phyloP scores from a whole-genome alignment of 768 basidiomycete genomes.

The Ramaria sp. region DNA sequence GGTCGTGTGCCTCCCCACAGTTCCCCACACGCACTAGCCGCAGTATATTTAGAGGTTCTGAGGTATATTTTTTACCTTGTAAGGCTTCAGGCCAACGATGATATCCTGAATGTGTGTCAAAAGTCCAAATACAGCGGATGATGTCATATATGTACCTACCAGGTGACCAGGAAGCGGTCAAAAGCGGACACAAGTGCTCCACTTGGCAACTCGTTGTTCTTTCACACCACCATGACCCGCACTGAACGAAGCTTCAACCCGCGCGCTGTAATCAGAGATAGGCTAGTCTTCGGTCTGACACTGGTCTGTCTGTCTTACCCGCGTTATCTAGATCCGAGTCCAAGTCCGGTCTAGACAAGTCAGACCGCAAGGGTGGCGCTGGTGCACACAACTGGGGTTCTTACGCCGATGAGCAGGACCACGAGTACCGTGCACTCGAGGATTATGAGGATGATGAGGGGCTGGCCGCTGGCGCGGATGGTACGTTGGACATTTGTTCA shows the following conservation, averaged over 20 bases:
- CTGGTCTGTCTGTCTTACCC: background rate
- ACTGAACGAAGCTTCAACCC: constrained; percentile 65
- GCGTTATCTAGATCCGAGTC: constrained; percentile 52
- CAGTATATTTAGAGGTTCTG: background rate
- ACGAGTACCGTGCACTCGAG: constrained; percentile 44
- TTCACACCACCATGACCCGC: constrained; percentile 50
- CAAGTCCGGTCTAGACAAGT: constrained; percentile 64
- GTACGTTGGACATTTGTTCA: background rate
- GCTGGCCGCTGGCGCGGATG: background rate
- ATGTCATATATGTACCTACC: background rate
- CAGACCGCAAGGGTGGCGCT: constrained; percentile 66
- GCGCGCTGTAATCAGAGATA: constrained; percentile 60
- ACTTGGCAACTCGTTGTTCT: background rate
- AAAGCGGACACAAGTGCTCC: background rate
- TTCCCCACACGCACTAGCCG: background rate
- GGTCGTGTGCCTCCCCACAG: background rate
- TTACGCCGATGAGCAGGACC: constrained; percentile 48
- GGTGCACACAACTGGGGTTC: constrained; percentile 85
- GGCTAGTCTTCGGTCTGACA: background rate
- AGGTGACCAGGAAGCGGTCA: background rate
- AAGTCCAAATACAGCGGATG: background rate
- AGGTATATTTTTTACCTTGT: background rate
- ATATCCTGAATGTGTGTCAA: background rate
- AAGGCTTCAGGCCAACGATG: too few species aligned
- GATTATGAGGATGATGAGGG: constrained; percentile 39